These are phyloP conservation scores for Jatropha podagrica DNA, from an alignment of 441 rosid genomes.

Conservation along the genomic window DNA sequence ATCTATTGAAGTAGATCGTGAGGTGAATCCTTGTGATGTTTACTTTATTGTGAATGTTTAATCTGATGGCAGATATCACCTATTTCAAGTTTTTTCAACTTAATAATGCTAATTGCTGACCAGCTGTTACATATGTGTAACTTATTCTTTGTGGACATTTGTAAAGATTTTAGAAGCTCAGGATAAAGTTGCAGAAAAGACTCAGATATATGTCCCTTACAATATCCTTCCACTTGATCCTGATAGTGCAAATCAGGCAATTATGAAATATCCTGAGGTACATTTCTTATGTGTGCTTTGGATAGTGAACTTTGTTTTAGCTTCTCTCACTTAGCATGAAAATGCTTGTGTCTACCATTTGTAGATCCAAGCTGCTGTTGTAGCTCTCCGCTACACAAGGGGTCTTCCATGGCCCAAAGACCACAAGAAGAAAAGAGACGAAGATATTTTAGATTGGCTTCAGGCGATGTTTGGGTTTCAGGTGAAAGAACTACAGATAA, in stretches of 20 bases:
- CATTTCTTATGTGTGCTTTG: constrained; percentile 24
- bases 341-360: constrained; percentile 20
- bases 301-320: constrained; percentile 16
- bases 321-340: constrained; percentile 8
- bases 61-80: constrained; percentile 3
- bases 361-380: constrained; percentile 93
- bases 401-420: constrained; percentile 99
- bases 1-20: constrained; percentile 91
- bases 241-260: constrained; percentile 95
- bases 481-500: constrained; percentile 38
- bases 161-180: constrained; percentile 92
- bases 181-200: constrained; percentile 87
- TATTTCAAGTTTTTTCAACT: neutral
- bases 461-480: constrained; percentile 98
- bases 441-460: constrained; percentile 98
- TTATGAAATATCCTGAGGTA: constrained; percentile 97
- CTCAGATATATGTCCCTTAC: constrained; percentile 84
- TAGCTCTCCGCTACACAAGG: constrained; percentile 91
- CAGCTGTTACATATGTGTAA: constrained; percentile 12
- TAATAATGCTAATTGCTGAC: constrained; percentile 5
- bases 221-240: constrained; percentile 99
- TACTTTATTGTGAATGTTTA: neutral
- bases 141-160: constrained; percentile 23
- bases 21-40: constrained; percentile 50
- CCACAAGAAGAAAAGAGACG: constrained; percentile 76